Conservation (phyloP, 2,329 filamentous ascomycete species). For the Epichloe glyceriae region DNA sequence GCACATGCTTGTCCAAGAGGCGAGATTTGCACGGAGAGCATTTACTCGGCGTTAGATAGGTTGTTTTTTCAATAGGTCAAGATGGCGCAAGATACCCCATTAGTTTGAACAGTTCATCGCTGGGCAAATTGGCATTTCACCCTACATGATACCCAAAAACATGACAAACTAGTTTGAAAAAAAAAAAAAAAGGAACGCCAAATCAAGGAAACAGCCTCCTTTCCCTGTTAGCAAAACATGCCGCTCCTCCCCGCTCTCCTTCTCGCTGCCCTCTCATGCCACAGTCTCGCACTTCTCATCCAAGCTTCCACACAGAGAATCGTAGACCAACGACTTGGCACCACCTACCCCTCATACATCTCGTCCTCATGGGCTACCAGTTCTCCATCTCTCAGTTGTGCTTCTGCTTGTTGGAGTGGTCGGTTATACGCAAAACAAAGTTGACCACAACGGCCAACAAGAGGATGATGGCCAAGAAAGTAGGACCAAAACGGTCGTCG, state of each 20-base stretch:
- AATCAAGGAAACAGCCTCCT: background rate
- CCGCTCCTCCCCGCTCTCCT: background rate
- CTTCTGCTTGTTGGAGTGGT: slow-evolving; percentile 27
- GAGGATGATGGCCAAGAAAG: slow-evolving; percentile 74
- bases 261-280: background rate
- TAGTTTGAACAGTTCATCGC: background rate
- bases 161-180: background rate
- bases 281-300: background rate
- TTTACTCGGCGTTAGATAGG: background rate
- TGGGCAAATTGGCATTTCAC: background rate
- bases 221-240: background rate
- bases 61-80: background rate
- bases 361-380: background rate
- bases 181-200: background rate
- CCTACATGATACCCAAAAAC: background rate
- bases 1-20: background rate
- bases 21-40: background rate
- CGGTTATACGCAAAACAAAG: slow-evolving; percentile 66
- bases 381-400: slow-evolving; percentile 7
- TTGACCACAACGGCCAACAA: slow-evolving; percentile 88
- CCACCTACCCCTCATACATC: background rate
- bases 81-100: background rate
- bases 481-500: slow-evolving; percentile 90
- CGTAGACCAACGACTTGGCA: background rate
- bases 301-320: background rate